phyloP scores from a whole-genome alignment of 805 yeast genomes.

The Huiozyma naganishii region DNA sequence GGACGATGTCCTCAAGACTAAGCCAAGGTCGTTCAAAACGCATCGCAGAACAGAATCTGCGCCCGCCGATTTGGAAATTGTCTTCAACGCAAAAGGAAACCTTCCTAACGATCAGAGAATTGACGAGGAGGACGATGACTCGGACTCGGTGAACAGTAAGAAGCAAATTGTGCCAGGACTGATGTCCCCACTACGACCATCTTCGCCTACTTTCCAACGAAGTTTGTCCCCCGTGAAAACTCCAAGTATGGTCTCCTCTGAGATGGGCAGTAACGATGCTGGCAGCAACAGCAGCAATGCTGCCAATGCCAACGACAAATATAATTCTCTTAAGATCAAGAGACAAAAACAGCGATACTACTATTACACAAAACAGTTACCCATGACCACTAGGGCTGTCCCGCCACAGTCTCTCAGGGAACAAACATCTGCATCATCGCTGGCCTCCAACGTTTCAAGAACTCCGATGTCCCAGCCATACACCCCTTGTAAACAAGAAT shows the following conservation, averaged over 20 bases:
- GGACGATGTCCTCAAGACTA: constrained; percentile 40
- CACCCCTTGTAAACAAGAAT: constrained; percentile 16
- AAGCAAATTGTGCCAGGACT: constrained; percentile 2
- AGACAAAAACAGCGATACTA: constrained; percentile 26
- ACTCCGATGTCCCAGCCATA: constrained; percentile 20
- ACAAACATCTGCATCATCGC: constrained; percentile 18
- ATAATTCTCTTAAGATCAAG: constrained; percentile 23
- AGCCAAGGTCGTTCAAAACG: constrained; percentile 22
- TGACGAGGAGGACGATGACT: not conserved
- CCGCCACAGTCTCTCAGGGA: constrained; percentile 19
- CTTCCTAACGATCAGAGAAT: not conserved
- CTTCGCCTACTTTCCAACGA: constrained; percentile 8
- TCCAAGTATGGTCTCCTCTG: constrained; percentile 2
- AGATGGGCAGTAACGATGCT: constrained; percentile 2
- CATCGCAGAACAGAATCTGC: constrained; percentile 50
- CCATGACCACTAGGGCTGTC: constrained; percentile 10
- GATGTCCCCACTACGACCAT: constrained; percentile 18
- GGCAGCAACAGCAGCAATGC: not conserved
- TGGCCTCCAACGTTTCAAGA: constrained; percentile 17
- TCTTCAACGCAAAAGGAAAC: constrained; percentile 2
- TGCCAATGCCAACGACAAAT: constrained; percentile 4
- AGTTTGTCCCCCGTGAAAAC: not conserved
- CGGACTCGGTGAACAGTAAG: not conserved
- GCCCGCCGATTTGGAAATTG: constrained; percentile 36
- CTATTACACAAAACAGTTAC: constrained; percentile 22